These are phyloP conservation scores for Malassezia sympodialis DNA, from an alignment of 1,284 basidiomycete genomes.

Conservation along the genomic window DNA sequence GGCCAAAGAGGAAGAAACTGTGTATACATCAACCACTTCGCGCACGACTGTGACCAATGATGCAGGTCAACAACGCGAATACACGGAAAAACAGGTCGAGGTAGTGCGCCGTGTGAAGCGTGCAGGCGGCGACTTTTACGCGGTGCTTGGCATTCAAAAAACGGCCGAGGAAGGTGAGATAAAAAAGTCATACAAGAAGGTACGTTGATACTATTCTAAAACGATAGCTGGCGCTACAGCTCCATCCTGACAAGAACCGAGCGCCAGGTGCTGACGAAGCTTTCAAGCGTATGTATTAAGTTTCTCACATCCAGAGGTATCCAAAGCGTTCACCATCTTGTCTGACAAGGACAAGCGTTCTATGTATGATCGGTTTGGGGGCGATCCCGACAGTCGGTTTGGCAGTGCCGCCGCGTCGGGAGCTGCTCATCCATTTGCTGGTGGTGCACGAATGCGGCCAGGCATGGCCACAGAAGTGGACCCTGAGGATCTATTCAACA, in stretches of 20 bases:
- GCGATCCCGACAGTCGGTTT: conserved; percentile 73
- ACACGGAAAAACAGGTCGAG: conserved; percentile 71
- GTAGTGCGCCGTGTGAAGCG: conserved; percentile 73
- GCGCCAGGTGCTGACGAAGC: conserved; percentile 97
- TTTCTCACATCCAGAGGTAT: conserved; percentile 65
- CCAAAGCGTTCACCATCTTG: conserved; percentile 89
- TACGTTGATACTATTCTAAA: conserved; percentile 48
- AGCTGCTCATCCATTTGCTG: conserved; percentile 43
- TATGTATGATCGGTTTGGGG: conserved; percentile 73
- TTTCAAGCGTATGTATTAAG: conserved; percentile 72
- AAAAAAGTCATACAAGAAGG: conserved; percentile 96
- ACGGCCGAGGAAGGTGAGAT: conserved; percentile 66
- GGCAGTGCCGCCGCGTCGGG: conserved; percentile 29
- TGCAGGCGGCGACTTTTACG: conserved; percentile 84
- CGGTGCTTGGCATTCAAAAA: conserved; percentile 73
- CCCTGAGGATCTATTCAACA: conserved; percentile 93
- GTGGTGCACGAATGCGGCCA: conserved; percentile 14
- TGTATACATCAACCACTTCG: neutral
- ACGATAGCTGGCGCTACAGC: conserved; percentile 68
- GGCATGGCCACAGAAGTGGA: conserved; percentile 69
- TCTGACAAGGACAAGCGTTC: conserved; percentile 86
- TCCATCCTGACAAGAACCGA: conserved; percentile 96
- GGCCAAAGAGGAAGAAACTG: neutral
- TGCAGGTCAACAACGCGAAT: conserved; percentile 60
- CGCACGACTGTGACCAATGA: conserved; percentile 8